Base-by-base conservation (phyloP, 108 stramenopile genomes). In the Seminavis robusta region DNA sequence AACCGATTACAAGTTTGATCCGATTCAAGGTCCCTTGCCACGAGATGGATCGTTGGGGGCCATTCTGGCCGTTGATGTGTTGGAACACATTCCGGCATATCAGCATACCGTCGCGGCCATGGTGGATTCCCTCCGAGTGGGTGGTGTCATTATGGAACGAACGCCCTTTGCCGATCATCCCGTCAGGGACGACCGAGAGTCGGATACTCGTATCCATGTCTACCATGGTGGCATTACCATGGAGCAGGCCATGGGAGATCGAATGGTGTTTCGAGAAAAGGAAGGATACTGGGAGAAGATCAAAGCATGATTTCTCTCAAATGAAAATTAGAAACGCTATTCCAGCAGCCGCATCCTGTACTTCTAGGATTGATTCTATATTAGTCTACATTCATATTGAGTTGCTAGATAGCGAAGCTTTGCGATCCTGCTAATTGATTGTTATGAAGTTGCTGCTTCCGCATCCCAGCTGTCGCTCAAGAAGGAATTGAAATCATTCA, bases 401-500 rank as follows among this genome's bases (percentile, higher is more conserved):
- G n/a, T n/a, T n/a, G n/a, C n/a, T n/a, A n/a, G n/a, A n/a, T n/a
- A n/a, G n/a, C n/a, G n/a, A n/a, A n/a, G n/a, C n/a, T n/a, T n/a
- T n/a, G n/a, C n/a, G n/a, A n/a, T n/a, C n/a, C n/a, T n/a, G n/a
- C n/a, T n/a, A n/a, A n/a, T n/a, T n/a, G n/a, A n/a, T n/a, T n/a
- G n/a, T n/a, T n/a, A n/a, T n/a, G n/a, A n/a, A n/a, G n/a, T n/a
- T n/a, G n/a, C n/a, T n/a, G n/a, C n/a, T n/a, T n/a, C n/a, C n/a
- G n/a, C n/a, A n/a, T n/a, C n/a, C n/a, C n/a, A n/a, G n/a, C n/a
- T n/a, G n/a, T n/a, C n/a, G n/a, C n/a, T n/a, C n/a, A n/a, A n/a
- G n/a, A n/a, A n/a, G n/a, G n/a, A n/a, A n/a, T 56, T 56, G 9
- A 74, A 74, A 25, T 56, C 38, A 16, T 27, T 37, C 5, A 80